Evolutionary conservation across 2,329 filamentous ascomycete species (phyloP), one percentile per base, ranked within the genome.

Genomic region (Dactylellina leptospora): DNA sequence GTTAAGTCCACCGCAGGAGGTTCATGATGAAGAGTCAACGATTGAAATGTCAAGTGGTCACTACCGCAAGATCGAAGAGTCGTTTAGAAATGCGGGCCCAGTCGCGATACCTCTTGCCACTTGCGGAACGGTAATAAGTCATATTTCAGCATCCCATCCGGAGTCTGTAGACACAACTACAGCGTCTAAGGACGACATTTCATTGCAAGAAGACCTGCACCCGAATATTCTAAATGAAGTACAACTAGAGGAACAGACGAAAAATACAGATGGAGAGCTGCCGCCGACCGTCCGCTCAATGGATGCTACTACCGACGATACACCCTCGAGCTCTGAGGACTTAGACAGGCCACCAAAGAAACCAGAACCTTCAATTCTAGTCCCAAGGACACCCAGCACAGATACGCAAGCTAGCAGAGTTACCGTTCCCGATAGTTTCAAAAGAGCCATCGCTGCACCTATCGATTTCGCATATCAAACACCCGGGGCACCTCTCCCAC

Each of bases 361-460:
- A n/a, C 13, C 53, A 6, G 45, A 36, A 27, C 33, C 47, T 6
- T 4, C 47, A 2, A 20, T 55, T n/a, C 16, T 38, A 11, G 40
- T 50, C 18, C 68, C 68, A 1, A 54, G 30, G 47, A 72, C 68
- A 9, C 68, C 68, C 9, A 22, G 18, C 2, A 25, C 23, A 25
- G 53, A 51, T 40, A 72, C 59, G 3, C 68, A 72, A 51, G 55
- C 68, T 3, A 64, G 68, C 28, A 23, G 38, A 4, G 18, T 72
- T 9, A 28, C 44, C 3, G 18, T 72, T 16, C 68, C 68, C 33
- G 68, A 72, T 2, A 72, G 68, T 48, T 72, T 72, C 30, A 72
- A 60, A 30, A 72, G 22, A 22, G 68, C 51, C 1, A 64, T 72
- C 22, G 48, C 59, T 3, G 68, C 59, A 16, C 68, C 68, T 3